A percentile compares a stretch with the other conserved stretches of the same genome.
phyloP scores from a whole-genome alignment of 495 filamentous ascomycete species.

The Penicillium macrosclerotiorum region DNA sequence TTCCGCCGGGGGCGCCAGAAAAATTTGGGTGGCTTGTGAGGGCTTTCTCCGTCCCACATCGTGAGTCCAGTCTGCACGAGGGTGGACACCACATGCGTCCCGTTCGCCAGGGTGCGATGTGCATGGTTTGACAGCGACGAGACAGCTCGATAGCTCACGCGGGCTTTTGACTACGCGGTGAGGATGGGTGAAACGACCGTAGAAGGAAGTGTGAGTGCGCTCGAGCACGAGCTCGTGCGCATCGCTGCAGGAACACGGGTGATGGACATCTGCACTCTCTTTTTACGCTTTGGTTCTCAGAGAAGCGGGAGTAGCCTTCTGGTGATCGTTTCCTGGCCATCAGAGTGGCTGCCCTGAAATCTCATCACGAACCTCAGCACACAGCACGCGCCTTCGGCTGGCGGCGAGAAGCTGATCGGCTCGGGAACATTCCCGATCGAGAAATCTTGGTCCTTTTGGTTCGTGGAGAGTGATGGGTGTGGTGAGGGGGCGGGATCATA shows the following conservation, averaged over 20 bases:
- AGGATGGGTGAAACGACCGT: not conserved
- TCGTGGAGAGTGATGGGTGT: not conserved
- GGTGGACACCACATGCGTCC: slow-evolving; percentile 13
- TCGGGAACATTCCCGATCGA: slow-evolving; percentile 1
- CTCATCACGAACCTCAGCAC: slow-evolving; percentile 6
- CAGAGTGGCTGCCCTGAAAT: slow-evolving; percentile 2
- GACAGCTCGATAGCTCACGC: too few relatives aligned
- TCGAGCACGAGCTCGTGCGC: not conserved
- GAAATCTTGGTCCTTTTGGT: not conserved
- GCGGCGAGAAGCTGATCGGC: slow-evolving; percentile 6
- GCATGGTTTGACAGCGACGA: slow-evolving; percentile 11
- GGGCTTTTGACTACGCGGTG: slow-evolving; percentile 3
- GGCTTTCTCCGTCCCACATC: not conserved
- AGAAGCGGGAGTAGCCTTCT: not conserved
- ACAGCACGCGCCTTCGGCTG: not conserved
- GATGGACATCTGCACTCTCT: not conserved
- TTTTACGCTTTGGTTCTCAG: too few relatives aligned
- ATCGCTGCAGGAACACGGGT: slow-evolving; percentile 10
- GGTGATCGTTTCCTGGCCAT: not conserved
- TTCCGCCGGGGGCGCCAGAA: not conserved
- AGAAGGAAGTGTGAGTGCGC: not conserved
- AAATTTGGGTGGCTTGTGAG: not conserved
- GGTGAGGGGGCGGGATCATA: slow-evolving; percentile 1
- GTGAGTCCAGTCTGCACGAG: slow-evolving; percentile 1
- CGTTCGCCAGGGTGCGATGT: not conserved